phyloP scores from a whole-genome alignment of 371 early-diverging fungal genomes.

The Syncephalastrum monosporum region DNA sequence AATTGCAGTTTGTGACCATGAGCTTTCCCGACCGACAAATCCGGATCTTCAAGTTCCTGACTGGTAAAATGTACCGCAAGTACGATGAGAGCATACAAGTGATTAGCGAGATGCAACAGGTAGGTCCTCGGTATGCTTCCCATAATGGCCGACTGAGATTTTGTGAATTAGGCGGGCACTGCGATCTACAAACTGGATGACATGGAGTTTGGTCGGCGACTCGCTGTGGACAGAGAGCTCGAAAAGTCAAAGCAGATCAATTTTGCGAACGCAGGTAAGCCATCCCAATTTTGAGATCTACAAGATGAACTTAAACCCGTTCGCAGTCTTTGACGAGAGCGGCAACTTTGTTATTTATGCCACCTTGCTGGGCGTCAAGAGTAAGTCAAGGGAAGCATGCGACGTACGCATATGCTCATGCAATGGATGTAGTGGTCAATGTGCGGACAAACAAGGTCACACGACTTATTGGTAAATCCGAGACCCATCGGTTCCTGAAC shows the following conservation, averaged over 20 bases:
- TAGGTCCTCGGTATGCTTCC: slow-evolving; percentile 9
- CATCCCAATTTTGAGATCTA: background rate
- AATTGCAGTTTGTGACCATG: slow-evolving; percentile 82
- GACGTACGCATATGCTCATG: background rate
- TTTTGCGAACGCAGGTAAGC: slow-evolving; percentile 74
- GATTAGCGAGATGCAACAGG: slow-evolving; percentile 86
- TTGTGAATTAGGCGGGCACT: slow-evolving; percentile 63
- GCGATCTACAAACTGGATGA: slow-evolving; percentile 81
- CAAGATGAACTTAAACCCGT: background rate
- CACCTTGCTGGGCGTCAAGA: slow-evolving; percentile 92
- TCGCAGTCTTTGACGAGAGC: slow-evolving; percentile 87
- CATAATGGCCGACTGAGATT: background rate
- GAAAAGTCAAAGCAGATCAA: slow-evolving; percentile 69
- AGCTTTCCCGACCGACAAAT: slow-evolving; percentile 83
- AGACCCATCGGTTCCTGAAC: slow-evolving; percentile 90
- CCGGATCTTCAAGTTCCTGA: slow-evolving; percentile 80
- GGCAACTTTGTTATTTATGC: slow-evolving; percentile 88
- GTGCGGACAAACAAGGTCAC: slow-evolving; percentile 82
- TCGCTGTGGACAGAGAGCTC: slow-evolving; percentile 89
- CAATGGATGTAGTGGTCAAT: slow-evolving; percentile 60
- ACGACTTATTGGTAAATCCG: slow-evolving; percentile 84
- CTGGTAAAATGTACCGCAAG: slow-evolving; percentile 86
- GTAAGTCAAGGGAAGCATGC: slow-evolving; percentile 15
- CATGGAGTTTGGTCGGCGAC: slow-evolving; percentile 95
- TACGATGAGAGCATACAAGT: slow-evolving; percentile 88